phyloP scores from a whole-genome alignment of 192 early-diverging fungal genomes.

The Coemansia sp. region DNA sequence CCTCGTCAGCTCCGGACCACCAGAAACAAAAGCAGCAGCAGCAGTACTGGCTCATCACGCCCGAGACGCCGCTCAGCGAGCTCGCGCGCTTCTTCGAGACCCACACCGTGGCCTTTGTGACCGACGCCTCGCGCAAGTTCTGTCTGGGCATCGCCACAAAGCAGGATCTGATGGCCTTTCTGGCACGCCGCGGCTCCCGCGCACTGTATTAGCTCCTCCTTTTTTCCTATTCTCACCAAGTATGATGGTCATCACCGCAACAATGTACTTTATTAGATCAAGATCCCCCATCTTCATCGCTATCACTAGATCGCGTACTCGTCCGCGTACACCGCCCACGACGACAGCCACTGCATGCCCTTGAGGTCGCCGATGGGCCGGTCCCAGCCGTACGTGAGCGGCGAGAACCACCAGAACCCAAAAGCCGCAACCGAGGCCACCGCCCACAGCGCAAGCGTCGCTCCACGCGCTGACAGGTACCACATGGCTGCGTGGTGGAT shows the following conservation, averaged over 20 bases:
- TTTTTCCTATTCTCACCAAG: neutral
- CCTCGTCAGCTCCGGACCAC: neutral
- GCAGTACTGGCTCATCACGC: constrained; percentile 77
- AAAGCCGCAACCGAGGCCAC: neutral
- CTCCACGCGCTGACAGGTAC: constrained; percentile 19
- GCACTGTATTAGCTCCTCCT: neutral
- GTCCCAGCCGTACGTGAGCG: constrained; percentile 51
- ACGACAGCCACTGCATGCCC: constrained; percentile 45
- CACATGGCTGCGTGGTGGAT: constrained; percentile 57
- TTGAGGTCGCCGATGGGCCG: constrained; percentile 33
- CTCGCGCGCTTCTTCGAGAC: constrained; percentile 82
- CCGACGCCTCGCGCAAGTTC: constrained; percentile 76
- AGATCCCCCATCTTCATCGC: no score
- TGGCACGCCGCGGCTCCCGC: constrained; percentile 59
- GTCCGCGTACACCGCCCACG: constrained; percentile 44
- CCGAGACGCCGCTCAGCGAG: constrained; percentile 74
- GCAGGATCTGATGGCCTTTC: constrained; percentile 70
- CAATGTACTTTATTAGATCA: neutral
- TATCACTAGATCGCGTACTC: constrained; percentile 19
- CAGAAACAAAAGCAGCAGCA: neutral
- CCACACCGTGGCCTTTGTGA: constrained; percentile 79
- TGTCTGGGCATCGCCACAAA: constrained; percentile 79
- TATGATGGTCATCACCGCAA: no score
- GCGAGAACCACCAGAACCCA: constrained; percentile 55
- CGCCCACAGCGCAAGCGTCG: constrained; percentile 13